phyloP scores from a whole-genome alignment of 2,329 filamentous ascomycete genomes.

The Clarireedia paspali region DNA sequence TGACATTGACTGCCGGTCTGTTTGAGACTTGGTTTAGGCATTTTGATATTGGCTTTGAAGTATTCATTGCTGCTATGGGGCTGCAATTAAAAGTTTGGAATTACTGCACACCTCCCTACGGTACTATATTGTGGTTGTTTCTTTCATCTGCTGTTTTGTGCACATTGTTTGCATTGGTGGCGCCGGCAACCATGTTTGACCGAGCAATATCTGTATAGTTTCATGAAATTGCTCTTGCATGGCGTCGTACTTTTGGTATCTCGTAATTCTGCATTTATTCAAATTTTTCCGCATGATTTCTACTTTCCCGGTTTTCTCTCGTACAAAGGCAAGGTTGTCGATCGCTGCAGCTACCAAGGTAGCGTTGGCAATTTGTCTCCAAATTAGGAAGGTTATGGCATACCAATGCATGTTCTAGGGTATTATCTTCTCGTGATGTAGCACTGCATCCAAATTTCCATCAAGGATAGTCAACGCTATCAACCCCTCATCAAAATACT shows the following conservation, averaged over 20 bases:
- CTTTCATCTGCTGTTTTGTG: neutral
- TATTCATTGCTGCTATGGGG: neutral
- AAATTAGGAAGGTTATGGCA: neutral
- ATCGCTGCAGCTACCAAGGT: neutral
- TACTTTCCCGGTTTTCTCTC: neutral
- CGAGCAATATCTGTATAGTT: too few species aligned
- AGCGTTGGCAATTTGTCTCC: neutral
- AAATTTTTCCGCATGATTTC: neutral
- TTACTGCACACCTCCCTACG: neutral
- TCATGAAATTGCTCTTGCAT: too few species aligned
- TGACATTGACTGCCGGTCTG: neutral
- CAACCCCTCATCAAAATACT: neutral
- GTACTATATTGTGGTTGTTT: neutral
- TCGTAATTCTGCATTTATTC: neutral
- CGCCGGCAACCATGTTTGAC: too few species aligned
- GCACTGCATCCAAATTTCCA: conserved; percentile 1
- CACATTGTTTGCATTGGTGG: too few species aligned
- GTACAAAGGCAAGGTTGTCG: neutral
- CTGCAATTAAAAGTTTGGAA: neutral
- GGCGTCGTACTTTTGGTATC: too few species aligned
- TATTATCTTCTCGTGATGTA: neutral
- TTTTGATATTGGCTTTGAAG: neutral
- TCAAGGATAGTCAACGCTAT: neutral
- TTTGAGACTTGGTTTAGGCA: neutral
- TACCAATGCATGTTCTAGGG: conserved; percentile 1